A percentile compares a stretch with the other conserved stretches of the same genome.
Conservation (phyloP, 192 early-diverging fungal genomes). For the Lobosporangium transversale region DNA sequence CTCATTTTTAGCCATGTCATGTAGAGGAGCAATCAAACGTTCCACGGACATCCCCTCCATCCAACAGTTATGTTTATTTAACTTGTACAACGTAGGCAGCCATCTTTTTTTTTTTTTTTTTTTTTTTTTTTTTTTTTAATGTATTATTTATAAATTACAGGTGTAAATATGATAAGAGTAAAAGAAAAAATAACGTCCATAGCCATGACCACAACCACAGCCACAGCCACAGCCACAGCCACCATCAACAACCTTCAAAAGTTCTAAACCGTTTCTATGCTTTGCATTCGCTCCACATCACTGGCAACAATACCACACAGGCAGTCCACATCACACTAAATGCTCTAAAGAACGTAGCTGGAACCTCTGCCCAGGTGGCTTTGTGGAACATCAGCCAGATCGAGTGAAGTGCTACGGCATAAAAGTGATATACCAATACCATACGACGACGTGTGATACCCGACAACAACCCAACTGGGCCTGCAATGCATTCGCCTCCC, state of each 20-base stretch:
- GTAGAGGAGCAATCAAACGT: too few relatives aligned
- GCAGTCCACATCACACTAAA: constrained; percentile 60
- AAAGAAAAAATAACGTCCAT: too few relatives aligned
- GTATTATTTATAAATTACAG: too few relatives aligned
- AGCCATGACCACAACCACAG: too few relatives aligned
- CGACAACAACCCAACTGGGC: constrained; percentile 88
- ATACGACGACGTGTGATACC: constrained; percentile 79
- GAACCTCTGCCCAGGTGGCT: constrained; percentile 57
- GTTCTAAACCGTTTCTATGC: too few relatives aligned
- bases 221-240: too few relatives aligned
- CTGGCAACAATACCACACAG: constrained; percentile 54
- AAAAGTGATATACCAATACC: constrained; percentile 90
- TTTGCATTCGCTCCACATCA: constrained; percentile 64
- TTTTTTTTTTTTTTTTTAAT: too few relatives aligned
- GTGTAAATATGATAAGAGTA: too few relatives aligned
- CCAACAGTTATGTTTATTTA: not conserved
- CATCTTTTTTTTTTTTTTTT: not conserved
- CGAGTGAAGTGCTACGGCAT: constrained; percentile 85
- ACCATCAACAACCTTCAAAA: too few relatives aligned
- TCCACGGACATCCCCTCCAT: too few relatives aligned
- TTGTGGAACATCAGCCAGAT: constrained; percentile 65
- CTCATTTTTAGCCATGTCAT: too few relatives aligned
- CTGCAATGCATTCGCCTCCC: constrained; percentile 82
- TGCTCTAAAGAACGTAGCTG: constrained; percentile 56
- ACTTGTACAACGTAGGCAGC: not conserved